Evolutionary conservation across 2,329 filamentous ascomycete genomes (phyloP), one percentile per base, ranked within the genome.

Genomic region (Emmonsia crescens): DNA sequence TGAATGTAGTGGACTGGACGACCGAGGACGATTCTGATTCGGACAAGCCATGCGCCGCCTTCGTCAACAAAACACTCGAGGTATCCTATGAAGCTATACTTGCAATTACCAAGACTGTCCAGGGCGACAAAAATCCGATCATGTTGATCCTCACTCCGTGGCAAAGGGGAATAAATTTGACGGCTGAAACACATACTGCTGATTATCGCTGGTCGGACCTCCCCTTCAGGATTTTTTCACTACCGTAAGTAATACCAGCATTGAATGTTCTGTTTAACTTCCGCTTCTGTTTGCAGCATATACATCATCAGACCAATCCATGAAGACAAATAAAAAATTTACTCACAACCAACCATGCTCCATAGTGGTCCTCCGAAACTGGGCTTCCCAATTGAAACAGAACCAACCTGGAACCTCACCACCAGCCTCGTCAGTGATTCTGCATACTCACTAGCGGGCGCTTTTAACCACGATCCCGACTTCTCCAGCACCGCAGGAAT

Each of bases 1-100:
- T 58, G 56, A 46, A 44, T 29, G 56, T 58, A 12, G 56, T 58
- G 24, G 56, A 58, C 38, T 58, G 56, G 56, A 58, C 56, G n/a
- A 44, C 27, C 9, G 56, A 46, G 14, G 56, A 44, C 19, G 55
- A 57, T 19, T 2, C 6, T 1, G 27, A 42, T 24, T 29, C 33
- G 24, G 56, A 58, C 16, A 58, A 58, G 44, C 56, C 56, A 27
- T 58, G 56, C 38, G 21, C 33, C 16, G n/a, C 33, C 24, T 58
- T 58, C 38, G 14, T 58, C 16, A 31, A 58, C 27, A 29, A 42
- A 29, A 42, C 56, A 1, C 38, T 58, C 33, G 56, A 58, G 19
- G 3, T 58, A 31, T 58, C 56, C 19, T 58, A 58, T 29, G 21
- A 58, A 5, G 56, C 33, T 24, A 19, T 58, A n/a, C 33, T 58